Evolutionary conservation across 129 eudicot species (phyloP).

Genomic region (Sambucus nigra): DNA sequence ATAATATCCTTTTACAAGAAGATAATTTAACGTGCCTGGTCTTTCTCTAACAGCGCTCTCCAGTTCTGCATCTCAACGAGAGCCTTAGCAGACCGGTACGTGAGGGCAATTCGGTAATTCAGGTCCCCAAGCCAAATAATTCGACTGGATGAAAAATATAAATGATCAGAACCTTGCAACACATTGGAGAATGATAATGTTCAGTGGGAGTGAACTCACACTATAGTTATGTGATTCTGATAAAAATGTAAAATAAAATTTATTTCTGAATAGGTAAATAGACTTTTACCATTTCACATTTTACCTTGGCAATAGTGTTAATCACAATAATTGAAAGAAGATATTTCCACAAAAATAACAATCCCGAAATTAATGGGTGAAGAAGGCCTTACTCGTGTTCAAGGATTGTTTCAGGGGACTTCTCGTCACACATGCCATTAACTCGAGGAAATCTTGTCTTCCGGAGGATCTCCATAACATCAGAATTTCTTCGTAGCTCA

Average conservation of each 20-base stretch:
- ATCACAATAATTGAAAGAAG: no score
- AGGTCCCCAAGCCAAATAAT: conserved; percentile 97
- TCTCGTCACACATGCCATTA: conserved; percentile 44
- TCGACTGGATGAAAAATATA: conserved; percentile 18
- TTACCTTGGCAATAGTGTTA: no score
- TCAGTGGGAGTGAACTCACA: no score
- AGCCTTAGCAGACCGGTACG: conserved; percentile 90
- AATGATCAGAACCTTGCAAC: neutral
- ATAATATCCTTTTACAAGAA: neutral
- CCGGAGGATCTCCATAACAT: conserved; percentile 82
- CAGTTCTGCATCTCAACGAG: conserved; percentile 98
- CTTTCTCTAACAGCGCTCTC: conserved; percentile 88
- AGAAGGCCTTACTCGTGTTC: conserved; percentile 80
- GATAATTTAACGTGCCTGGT: conserved; percentile 47
- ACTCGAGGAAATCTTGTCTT: conserved; percentile 91
- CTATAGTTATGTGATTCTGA: no score
- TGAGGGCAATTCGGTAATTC: conserved; percentile 83
- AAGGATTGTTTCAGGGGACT: conserved; percentile 79
- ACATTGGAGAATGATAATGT: no score
- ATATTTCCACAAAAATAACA: no score
- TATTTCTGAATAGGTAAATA: no score
- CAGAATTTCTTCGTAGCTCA: conserved; percentile 79
- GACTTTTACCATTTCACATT: no score
- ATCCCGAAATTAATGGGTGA: no score
- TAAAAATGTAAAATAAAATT: no score